These are phyloP conservation scores for Phytopythium kandeliae DNA, from an alignment of 352 stramenopile species.

Conservation along the genomic window DNA sequence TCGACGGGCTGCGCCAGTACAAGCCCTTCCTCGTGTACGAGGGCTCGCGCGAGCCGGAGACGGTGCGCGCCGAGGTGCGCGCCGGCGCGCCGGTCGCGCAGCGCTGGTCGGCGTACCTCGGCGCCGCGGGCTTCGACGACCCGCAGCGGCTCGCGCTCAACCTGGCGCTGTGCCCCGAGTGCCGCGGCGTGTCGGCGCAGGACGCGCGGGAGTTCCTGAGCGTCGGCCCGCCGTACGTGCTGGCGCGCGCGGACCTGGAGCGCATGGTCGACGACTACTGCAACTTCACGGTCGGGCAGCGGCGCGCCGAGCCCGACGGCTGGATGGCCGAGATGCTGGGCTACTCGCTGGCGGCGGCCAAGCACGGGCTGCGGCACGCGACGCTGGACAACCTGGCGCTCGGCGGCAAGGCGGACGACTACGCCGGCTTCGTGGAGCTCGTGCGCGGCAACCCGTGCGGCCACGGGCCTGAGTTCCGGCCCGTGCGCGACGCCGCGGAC, in stretches of 20 bases:
- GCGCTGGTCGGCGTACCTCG: constrained; percentile 35
- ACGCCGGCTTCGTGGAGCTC: constrained; percentile 48
- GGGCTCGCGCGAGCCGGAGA: constrained; percentile 23
- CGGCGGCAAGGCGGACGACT: constrained; percentile 46
- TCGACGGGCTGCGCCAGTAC: constrained; percentile 73
- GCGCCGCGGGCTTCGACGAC: constrained; percentile 31
- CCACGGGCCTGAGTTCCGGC: constrained; percentile 9
- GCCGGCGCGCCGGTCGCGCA: constrained; percentile 51
- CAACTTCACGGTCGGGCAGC: constrained; percentile 46
- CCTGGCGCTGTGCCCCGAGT: constrained; percentile 46
- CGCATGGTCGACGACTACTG: constrained; percentile 61
- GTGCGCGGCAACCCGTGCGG: constrained; percentile 60
- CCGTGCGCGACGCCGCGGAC: constrained; percentile 10
- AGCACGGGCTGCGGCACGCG: constrained; percentile 65
- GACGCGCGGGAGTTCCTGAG: constrained; percentile 49
- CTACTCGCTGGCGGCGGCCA: constrained; percentile 51
- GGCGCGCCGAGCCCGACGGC: constrained; percentile 23
- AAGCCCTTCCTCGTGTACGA: constrained; percentile 82
- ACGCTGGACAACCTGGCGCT: constrained; percentile 72
- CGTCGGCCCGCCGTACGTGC: constrained; percentile 49
- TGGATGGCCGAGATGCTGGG: constrained; percentile 51
- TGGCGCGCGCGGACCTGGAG: constrained; percentile 48
- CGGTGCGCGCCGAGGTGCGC: constrained; percentile 35
- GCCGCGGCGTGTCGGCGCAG: constrained; percentile 23
- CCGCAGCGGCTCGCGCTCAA: constrained; percentile 8